These are phyloP conservation scores for Trichoderma atroviride DNA, from an alignment of 2,329 filamentous ascomycete species.

Conservation along the genomic window DNA sequence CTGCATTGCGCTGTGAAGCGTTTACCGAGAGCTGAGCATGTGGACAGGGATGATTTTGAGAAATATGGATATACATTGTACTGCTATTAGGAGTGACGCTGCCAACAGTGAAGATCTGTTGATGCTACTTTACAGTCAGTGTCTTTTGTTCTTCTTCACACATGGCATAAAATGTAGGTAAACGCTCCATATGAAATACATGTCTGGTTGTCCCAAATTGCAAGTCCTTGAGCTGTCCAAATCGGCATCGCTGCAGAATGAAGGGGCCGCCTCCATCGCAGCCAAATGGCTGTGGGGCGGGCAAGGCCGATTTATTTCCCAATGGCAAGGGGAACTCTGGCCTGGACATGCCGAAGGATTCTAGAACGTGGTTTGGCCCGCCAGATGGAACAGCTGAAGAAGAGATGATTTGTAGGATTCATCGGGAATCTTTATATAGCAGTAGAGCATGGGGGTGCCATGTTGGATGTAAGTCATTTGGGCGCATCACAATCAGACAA, in stretches of 20 bases:
- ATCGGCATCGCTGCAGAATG: background rate
- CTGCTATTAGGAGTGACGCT: background rate
- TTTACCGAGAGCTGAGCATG: background rate
- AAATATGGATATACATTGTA: background rate
- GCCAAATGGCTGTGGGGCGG: background rate
- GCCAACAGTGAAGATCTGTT: background rate
- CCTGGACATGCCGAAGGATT: background rate
- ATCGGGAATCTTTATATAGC: conserved; percentile 3
- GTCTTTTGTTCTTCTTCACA: background rate
- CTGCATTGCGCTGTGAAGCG: background rate
- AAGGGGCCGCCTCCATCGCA: conserved; percentile 5
- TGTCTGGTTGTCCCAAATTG: background rate
- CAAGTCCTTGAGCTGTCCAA: background rate
- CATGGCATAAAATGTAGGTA: background rate
- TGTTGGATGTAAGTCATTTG: background rate
- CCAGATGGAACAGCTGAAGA: background rate
- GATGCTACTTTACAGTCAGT: background rate
- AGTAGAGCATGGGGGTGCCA: background rate
- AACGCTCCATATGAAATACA: background rate
- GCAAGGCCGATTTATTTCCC: conserved; percentile 12
- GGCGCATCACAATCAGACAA: background rate
- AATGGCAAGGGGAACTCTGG: conserved; percentile 3
- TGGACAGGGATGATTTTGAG: background rate
- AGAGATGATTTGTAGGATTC: background rate
- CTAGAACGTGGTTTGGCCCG: conserved; percentile 4